Evolutionary conservation across 2,329 filamentous ascomycete species (phyloP), one percentile per base, ranked within the genome.

Genomic region (Pseudocercospora musae): DNA sequence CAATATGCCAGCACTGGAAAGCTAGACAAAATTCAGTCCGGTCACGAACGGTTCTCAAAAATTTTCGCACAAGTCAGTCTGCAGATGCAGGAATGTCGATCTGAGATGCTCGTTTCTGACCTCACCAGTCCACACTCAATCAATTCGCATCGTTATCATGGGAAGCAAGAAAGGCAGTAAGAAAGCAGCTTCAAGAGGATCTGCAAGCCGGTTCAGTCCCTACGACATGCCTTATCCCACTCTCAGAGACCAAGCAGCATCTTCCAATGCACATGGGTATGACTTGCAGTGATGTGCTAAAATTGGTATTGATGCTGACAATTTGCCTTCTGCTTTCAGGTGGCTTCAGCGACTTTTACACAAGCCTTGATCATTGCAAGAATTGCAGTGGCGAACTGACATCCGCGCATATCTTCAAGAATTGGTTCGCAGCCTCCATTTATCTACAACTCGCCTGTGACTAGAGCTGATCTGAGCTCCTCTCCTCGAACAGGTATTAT

Each of bases 341-440:
- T 25, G 85, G 84, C 37, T 88, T 86, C 68, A 83, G 78, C 49
- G 86, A 87, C 71, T 86, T 85, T 72, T 84, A 80, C 1, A 84
- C 81, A 60, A 83, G 80, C 0, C 74, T 79, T 8, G 79, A 84
- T 49, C 84, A 86, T 63, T 78, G 81, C 27, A 76, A 79, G 53
- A 86, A 86, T 50, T 67, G 63, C 37, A 63, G 82, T 53, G 77
- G 79, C 58, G 75, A 84, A 62, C 78, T 82, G 53, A 68, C 69
- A 1, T 62, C 68, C 7, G 58, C 65, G 2, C 59, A 63, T 15
- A 72, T 73, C 4, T 68, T 68, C n/a, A 71, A 71, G 62, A 54
- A 54, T 54, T 54, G 52, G 52, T 54, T 18, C 31, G 52, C 7
- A 11, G 52, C 25, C 10, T 33, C 10, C 31, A 13, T 3, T 13